Evolutionary conservation across 768 basidiomycete species (phyloP).

Genomic region (Suillus decipiens): DNA sequence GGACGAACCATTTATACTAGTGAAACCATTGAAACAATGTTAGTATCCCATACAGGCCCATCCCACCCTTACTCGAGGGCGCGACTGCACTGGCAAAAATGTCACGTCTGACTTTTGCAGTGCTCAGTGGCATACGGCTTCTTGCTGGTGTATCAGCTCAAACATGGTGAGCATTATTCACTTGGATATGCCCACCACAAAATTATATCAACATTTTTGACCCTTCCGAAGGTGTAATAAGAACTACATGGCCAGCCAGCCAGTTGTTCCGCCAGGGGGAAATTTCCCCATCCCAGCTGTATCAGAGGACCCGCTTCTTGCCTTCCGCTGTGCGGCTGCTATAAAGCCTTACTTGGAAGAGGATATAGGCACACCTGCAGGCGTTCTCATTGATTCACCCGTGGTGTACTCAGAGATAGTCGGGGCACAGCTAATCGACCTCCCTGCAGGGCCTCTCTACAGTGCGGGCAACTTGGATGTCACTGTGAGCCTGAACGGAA

Average conservation of each 20-base stretch:
- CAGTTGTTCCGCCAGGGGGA: conserved; percentile 49
- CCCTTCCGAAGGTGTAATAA: conserved; percentile 51
- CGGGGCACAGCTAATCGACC: conserved; percentile 45
- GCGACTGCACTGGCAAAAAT: conserved; percentile 5
- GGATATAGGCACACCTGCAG: conserved; percentile 44
- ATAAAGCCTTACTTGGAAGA: conserved; percentile 62
- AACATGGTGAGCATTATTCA: conserved; percentile 28
- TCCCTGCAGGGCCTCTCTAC: conserved; percentile 20
- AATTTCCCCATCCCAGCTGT: conserved; percentile 43
- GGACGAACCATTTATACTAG: background rate
- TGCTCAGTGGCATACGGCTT: conserved; percentile 16
- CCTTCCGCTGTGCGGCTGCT: conserved; percentile 58
- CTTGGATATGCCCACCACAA: background rate
- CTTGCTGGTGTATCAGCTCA: conserved; percentile 23
- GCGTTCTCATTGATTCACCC: conserved; percentile 54
- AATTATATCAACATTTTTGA: background rate
- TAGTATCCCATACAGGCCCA: background rate
- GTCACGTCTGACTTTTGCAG: conserved; percentile 14
- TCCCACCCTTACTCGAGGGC: background rate
- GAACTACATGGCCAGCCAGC: conserved; percentile 48
- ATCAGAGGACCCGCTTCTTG: conserved; percentile 47
- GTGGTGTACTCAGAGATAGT: conserved; percentile 49
- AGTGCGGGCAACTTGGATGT: conserved; percentile 35
- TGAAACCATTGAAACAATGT: no score
- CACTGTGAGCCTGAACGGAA: conserved; percentile 49